Conservation (phyloP, 1,139 yeast species). For the Eremothecium coryli region DNA sequence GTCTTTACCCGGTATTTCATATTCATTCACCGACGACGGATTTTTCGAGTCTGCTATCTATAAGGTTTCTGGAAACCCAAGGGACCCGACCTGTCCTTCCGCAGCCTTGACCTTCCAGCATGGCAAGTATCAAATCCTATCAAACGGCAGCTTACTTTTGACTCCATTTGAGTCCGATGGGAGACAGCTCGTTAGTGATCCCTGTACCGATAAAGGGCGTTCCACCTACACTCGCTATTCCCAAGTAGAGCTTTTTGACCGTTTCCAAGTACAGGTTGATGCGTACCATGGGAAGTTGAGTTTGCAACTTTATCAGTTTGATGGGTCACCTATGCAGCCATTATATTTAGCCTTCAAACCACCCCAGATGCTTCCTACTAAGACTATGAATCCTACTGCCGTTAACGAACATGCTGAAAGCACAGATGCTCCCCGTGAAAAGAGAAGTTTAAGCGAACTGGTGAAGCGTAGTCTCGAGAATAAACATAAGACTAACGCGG, state of each 20-base stretch:
- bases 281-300: conserved; percentile 74
- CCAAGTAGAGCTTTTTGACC: conserved; percentile 53
- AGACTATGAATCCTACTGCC: conserved; percentile 75
- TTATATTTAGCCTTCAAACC: conserved; percentile 86
- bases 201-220: conserved; percentile 53
- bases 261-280: conserved; percentile 56
- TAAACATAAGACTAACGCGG: conserved; percentile 68
- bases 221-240: conserved; percentile 65
- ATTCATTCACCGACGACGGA: conserved; percentile 88
- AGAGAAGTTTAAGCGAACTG: conserved; percentile 36
- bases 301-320: conserved; percentile 66
- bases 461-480: conserved; percentile 72
- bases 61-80: conserved; percentile 62
- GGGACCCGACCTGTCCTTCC: conserved; percentile 68
- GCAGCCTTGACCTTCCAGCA: conserved; percentile 85
- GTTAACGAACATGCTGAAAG: conserved; percentile 34
- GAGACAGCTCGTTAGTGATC: conserved; percentile 80
- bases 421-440: conserved; percentile 19
- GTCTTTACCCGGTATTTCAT: conserved; percentile 85
- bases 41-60: conserved; percentile 83
- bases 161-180: conserved; percentile 84
- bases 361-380: conserved; percentile 92
- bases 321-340: conserved; percentile 80
- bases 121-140: conserved; percentile 58
- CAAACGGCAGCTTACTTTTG: conserved; percentile 60